Conservation (phyloP, 257 asterid species). For the Lycium barbarum region DNA sequence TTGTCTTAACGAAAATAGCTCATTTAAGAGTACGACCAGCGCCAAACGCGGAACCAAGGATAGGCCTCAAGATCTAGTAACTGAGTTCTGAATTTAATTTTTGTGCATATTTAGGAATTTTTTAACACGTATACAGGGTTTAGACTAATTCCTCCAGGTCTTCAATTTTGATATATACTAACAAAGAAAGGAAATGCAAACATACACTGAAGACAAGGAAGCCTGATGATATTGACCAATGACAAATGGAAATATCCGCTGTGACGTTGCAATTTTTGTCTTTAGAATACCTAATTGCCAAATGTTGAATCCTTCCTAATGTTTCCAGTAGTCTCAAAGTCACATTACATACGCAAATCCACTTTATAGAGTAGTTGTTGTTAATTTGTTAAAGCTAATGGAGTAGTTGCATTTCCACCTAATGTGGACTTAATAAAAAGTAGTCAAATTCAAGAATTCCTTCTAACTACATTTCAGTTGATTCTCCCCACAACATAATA, state of each 20-base stretch:
- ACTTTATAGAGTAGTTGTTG: slow-evolving; percentile 44
- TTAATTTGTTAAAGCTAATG: slow-evolving; percentile 51
- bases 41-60: not conserved
- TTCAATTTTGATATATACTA: no score
- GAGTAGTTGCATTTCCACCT: slow-evolving; percentile 63
- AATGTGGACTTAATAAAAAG: not conserved
- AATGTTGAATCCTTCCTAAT: slow-evolving; percentile 25
- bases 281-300: slow-evolving; percentile 24
- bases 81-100: not conserved
- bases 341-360: slow-evolving; percentile 41
- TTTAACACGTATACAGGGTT: not conserved
- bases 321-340: slow-evolving; percentile 6
- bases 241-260: not conserved
- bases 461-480: not conserved
- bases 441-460: not conserved
- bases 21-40: no score
- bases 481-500: not conserved
- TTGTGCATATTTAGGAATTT: not conserved
- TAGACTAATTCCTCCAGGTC: no score
- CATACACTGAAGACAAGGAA: not conserved
- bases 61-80: not conserved
- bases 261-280: slow-evolving; percentile 15
- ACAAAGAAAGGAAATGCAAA: not conserved
- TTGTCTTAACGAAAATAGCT: not conserved
- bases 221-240: slow-evolving; percentile 1